Conservation (phyloP, 1,284 basidiomycete genomes). For the Cryptococcus sp. region DNA sequence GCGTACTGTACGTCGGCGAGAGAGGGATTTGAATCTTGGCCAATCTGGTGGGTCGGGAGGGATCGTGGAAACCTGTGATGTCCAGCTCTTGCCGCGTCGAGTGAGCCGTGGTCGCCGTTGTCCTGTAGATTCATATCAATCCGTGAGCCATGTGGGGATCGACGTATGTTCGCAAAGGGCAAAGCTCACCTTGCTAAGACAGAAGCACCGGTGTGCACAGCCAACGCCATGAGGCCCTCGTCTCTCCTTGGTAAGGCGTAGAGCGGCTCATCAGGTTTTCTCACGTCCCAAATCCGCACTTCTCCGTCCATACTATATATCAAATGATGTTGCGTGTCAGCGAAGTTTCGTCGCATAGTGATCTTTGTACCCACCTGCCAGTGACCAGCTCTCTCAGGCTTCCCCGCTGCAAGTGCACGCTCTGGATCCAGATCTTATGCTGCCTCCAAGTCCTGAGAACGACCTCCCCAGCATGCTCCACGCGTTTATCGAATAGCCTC, state of each 20-base stretch:
- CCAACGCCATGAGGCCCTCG: constrained; percentile 78
- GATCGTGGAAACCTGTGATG: constrained; percentile 49
- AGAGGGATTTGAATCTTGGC: constrained; percentile 43
- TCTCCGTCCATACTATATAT: constrained; percentile 77
- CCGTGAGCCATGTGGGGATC: too few species aligned
- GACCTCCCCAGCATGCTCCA: constrained; percentile 81
- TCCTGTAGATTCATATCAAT: constrained; percentile 17
- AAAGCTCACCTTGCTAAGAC: constrained; percentile 83
- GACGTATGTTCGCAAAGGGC: not conserved
- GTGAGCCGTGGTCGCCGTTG: constrained; percentile 39
- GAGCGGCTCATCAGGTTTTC: constrained; percentile 65
- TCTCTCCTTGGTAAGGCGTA: constrained; percentile 69
- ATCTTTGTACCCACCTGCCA: constrained; percentile 65
- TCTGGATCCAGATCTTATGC: constrained; percentile 90
- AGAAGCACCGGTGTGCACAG: constrained; percentile 80
- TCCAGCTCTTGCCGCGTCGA: constrained; percentile 46
- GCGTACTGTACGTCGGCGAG: constrained; percentile 29
- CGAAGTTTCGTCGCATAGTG: not conserved
- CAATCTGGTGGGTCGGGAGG: constrained; percentile 38
- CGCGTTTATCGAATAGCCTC: constrained; percentile 86
- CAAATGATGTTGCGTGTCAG: constrained; percentile 5
- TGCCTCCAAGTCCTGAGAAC: constrained; percentile 74
- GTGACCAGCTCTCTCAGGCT: constrained; percentile 76
- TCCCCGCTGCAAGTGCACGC: constrained; percentile 80
- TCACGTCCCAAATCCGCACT: constrained; percentile 89